phyloP scores from a whole-genome alignment of 2,329 filamentous ascomycete species.

The Talaromyces amestolkiae region DNA sequence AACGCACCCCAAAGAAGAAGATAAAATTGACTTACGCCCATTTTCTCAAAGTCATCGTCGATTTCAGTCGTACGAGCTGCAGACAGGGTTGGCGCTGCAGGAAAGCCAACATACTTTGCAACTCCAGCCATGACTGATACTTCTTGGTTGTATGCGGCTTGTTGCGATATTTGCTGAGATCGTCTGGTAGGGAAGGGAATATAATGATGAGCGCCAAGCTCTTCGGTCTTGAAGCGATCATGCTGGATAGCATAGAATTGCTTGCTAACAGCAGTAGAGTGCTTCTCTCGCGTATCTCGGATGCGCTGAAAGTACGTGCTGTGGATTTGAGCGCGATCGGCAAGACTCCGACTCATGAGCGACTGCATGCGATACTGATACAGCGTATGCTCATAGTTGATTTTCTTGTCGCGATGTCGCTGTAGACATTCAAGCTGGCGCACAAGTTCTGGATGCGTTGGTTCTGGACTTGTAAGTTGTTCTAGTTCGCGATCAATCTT shows the following conservation, averaged over 20 bases:
- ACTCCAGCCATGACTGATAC: constrained; percentile 87
- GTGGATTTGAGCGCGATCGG: constrained; percentile 80
- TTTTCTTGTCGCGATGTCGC: constrained; percentile 74
- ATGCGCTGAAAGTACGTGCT: constrained; percentile 87
- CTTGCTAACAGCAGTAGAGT: constrained; percentile 76
- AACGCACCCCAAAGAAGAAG: constrained; percentile 21
- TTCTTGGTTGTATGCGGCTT: constrained; percentile 90
- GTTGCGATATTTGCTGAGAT: constrained; percentile 75
- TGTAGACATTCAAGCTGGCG: constrained; percentile 87
- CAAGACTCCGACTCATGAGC: constrained; percentile 71
- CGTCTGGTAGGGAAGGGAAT: constrained; percentile 75
- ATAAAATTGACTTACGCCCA: constrained; percentile 65
- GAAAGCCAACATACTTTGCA: constrained; percentile 94
- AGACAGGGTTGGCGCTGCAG: constrained; percentile 81
- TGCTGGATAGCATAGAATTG: constrained; percentile 92
- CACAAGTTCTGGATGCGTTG: constrained; percentile 84
- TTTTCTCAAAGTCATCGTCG: constrained; percentile 83
- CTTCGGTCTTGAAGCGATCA: constrained; percentile 74
- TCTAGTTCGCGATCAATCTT: constrained; percentile 69
- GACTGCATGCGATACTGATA: constrained; percentile 71
- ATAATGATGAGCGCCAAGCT: constrained; percentile 76
- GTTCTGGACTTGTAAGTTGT: constrained; percentile 57
- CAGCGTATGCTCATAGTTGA: constrained; percentile 71
- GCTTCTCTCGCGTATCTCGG: constrained; percentile 75
- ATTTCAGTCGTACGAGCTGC: constrained; percentile 70